Evolutionary conservation across 2,329 filamentous ascomycete species (phyloP).

Genomic region (Paradendryphiella salina): DNA sequence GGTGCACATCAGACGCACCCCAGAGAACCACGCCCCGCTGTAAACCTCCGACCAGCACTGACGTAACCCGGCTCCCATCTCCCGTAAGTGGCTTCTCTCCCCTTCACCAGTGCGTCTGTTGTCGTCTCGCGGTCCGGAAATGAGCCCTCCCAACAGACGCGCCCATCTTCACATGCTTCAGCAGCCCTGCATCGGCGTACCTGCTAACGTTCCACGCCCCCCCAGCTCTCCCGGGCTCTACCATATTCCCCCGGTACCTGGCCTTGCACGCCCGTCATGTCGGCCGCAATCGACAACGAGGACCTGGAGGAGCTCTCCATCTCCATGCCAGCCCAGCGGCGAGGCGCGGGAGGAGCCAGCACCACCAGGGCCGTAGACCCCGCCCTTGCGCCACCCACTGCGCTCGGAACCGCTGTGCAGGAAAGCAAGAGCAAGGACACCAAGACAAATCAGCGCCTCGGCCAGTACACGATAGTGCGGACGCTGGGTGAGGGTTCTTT

Average conservation of each 20-base stretch:
- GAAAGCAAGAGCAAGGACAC: constrained; percentile 53
- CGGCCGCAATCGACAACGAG: constrained; percentile 70
- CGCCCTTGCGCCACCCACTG: constrained; percentile 31
- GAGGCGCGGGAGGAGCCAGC: constrained; percentile 40
- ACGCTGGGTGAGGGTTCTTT: constrained; percentile 97
- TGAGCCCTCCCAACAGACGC: constrained; percentile 3
- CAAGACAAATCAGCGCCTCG: constrained; percentile 80
- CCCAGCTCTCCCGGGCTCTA: constrained; percentile 1
- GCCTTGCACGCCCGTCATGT: constrained; percentile 35
- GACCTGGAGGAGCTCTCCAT: constrained; percentile 69
- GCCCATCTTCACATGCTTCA: constrained; percentile 7
- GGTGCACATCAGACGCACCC: constrained; percentile 10
- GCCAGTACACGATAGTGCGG: constrained; percentile 86
- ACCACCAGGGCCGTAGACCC: constrained; percentile 44
- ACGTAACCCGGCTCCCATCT: constrained; percentile 6
- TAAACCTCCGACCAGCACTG: constrained; percentile 9
- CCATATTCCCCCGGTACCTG: constrained; percentile 1
- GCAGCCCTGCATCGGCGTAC: constrained; percentile 10
- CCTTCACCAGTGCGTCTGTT: not conserved
- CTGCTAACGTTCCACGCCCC: constrained; percentile 11
- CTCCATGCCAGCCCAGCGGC: constrained; percentile 68
- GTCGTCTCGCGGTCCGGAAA: not conserved
- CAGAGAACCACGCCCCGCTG: constrained; percentile 13
- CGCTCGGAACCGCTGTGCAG: constrained; percentile 27
- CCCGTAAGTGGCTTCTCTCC: not conserved